These are phyloP conservation scores for Xerophyta viscosa DNA, from an alignment of 106 monocot genomes.

Conservation along the genomic window DNA sequence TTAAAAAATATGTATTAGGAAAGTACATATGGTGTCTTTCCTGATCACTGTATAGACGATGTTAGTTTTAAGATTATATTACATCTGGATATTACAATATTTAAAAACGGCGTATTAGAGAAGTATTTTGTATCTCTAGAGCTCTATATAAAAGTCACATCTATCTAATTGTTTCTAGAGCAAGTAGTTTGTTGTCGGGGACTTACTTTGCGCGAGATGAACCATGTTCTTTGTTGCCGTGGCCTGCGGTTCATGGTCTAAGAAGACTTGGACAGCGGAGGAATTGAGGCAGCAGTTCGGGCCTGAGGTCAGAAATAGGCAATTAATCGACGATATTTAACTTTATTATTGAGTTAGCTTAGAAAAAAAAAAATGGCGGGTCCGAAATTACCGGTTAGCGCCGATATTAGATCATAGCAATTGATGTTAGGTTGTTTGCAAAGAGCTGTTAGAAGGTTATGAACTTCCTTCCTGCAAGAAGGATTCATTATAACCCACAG, in stretches of 20 bases:
- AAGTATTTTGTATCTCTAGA: no score
- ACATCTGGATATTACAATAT: no score
- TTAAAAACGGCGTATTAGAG: no score
- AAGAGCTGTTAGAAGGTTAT: constrained; percentile 9
- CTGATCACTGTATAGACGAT: no score
- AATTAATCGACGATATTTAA: background rate
- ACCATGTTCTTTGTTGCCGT: constrained; percentile 50
- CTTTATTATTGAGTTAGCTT: background rate
- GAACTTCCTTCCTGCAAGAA: constrained; percentile 14
- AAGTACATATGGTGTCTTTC: no score
- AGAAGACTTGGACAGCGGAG: constrained; percentile 24
- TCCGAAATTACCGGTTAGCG: constrained; percentile 27
- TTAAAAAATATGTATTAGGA: no score
- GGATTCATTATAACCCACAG: no score
- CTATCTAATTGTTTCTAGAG: no score
- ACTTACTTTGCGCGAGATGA: constrained; percentile 49
- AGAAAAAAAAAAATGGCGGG: background rate
- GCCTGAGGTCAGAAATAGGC: constrained; percentile 8
- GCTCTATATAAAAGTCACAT: no score
- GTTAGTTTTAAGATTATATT: no score
- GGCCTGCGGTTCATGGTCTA: constrained; percentile 46
- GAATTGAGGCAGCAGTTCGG: constrained; percentile 57
- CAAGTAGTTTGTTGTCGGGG: no score
- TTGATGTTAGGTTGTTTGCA: constrained; percentile 22
- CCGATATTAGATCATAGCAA: constrained; percentile 34